Evolutionary conservation across 371 early-diverging fungal genomes (phyloP).

Genomic region (Rhizomucor pusillus): DNA sequence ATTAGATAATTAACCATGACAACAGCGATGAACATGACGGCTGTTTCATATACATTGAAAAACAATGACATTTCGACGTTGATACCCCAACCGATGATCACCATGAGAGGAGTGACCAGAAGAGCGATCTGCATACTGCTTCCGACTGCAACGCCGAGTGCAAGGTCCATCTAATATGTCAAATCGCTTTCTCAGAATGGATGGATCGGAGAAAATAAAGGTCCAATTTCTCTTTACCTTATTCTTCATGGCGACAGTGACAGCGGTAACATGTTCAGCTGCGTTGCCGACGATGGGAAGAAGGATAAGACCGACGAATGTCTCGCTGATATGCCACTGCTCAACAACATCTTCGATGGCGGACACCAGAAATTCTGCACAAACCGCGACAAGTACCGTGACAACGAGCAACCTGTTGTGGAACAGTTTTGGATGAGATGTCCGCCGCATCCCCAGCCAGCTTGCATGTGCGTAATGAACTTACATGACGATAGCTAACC

Average conservation of each 20-base stretch:
- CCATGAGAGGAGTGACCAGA: slow-evolving; percentile 83
- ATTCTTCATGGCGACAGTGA: slow-evolving; percentile 78
- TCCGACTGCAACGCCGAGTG: slow-evolving; percentile 84
- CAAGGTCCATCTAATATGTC: slow-evolving; percentile 69
- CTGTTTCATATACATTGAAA: slow-evolving; percentile 82
- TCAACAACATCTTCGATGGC: slow-evolving; percentile 74
- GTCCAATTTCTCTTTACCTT: slow-evolving; percentile 41
- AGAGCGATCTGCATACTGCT: slow-evolving; percentile 92
- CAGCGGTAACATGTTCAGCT: slow-evolving; percentile 82
- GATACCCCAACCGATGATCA: slow-evolving; percentile 88
- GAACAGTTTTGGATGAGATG: background rate
- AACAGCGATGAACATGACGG: slow-evolving; percentile 78
- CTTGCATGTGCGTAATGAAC: slow-evolving; percentile 2
- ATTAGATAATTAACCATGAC: slow-evolving; percentile 82
- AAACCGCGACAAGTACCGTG: slow-evolving; percentile 67
- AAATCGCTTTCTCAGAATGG: background rate
- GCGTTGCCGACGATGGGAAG: slow-evolving; percentile 85
- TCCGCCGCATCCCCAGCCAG: background rate
- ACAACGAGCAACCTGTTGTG: slow-evolving; percentile 12
- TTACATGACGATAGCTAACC: slow-evolving; percentile 47
- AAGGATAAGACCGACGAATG: slow-evolving; percentile 85
- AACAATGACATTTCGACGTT: slow-evolving; percentile 70
- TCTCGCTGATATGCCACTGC: slow-evolving; percentile 62
- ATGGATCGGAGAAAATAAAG: too few species aligned
- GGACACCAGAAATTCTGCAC: slow-evolving; percentile 79